Conservation (phyloP, 2,329 filamentous ascomycete genomes). For the Periconia macrospinosa region DNA sequence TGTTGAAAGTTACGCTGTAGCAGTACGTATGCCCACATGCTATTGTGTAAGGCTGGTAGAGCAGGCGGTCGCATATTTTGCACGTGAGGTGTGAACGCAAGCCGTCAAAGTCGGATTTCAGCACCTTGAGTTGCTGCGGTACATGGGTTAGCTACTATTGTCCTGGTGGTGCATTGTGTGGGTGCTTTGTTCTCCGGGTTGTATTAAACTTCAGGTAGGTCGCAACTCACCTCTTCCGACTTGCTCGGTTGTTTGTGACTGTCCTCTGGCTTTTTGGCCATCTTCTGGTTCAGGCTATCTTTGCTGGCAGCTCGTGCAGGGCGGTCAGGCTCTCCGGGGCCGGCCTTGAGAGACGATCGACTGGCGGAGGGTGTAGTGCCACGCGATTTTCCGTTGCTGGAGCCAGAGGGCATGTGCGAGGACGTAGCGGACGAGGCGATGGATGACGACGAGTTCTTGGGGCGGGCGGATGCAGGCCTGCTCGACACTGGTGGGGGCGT, state of each 20-base stretch:
- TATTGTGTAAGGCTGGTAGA: slow-evolving; percentile 71
- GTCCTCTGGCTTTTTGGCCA: slow-evolving; percentile 38
- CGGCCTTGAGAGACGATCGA: slow-evolving; percentile 32
- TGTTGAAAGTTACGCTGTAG: slow-evolving; percentile 58
- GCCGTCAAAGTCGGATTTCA: slow-evolving; percentile 59
- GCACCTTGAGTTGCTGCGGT: slow-evolving; percentile 41
- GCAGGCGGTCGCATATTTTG: slow-evolving; percentile 67
- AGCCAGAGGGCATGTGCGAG: slow-evolving; percentile 29
- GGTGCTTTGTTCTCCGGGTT: neutral
- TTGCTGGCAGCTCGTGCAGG: slow-evolving; percentile 38
- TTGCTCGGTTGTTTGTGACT: slow-evolving; percentile 22
- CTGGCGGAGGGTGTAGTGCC: slow-evolving; percentile 30
- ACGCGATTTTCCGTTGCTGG: slow-evolving; percentile 24
- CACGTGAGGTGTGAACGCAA: slow-evolving; percentile 65
- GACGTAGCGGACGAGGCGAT: slow-evolving; percentile 25
- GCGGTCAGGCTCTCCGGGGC: slow-evolving; percentile 24
- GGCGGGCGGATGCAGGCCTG: slow-evolving; percentile 35
- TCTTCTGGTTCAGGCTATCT: slow-evolving; percentile 44
- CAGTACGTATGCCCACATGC: slow-evolving; percentile 73
- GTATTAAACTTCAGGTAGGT: neutral
- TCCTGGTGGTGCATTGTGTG: slow-evolving; percentile 10
- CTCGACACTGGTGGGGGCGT: slow-evolving; percentile 20
- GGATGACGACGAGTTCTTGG: slow-evolving; percentile 33
- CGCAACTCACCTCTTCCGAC: slow-evolving; percentile 36
- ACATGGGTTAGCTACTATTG: slow-evolving; percentile 22